Conservation (phyloP, 345 rosid species). For the Pseudoturritis turrita region DNA sequence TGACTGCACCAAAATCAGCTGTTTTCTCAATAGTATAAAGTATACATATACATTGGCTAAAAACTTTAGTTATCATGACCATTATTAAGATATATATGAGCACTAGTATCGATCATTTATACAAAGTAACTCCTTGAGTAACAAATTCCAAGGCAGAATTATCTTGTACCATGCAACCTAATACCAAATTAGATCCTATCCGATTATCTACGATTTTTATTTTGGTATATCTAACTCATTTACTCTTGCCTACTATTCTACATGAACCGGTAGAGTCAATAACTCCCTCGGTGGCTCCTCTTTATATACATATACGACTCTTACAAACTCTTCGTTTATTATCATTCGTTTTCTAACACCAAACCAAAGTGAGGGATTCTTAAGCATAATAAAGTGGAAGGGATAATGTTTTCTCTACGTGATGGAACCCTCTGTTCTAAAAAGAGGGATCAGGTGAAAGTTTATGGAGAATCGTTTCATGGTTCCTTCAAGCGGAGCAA, state of each 20-base stretch:
- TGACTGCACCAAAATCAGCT: neutral
- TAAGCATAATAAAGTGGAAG: neutral
- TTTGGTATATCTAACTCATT: conserved; percentile 33
- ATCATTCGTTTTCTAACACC: conserved; percentile 22
- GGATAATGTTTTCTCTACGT: conserved; percentile 14
- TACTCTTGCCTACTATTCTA: conserved; percentile 26
- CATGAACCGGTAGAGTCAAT: conserved; percentile 27
- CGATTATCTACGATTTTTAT: conserved; percentile 17
- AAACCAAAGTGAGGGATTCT: conserved; percentile 11
- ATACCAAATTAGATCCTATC: neutral
- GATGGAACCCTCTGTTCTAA: conserved; percentile 5
- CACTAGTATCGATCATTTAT: neutral
- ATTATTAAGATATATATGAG: neutral
- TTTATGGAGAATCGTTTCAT: conserved; percentile 16
- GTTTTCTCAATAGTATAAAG: neutral
- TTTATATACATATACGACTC: neutral
- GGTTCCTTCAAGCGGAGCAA: conserved; percentile 25
- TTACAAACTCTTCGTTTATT: conserved; percentile 2
- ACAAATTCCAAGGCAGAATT: conserved; percentile 7
- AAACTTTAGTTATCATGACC: neutral
- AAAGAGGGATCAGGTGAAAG: conserved; percentile 21
- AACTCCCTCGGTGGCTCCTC: conserved; percentile 18
- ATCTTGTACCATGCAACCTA: conserved; percentile 2
- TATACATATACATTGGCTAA: neutral
- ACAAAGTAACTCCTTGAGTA: conserved; percentile 3